Evolutionary conservation across 2,329 filamentous ascomycete genomes (phyloP).

Genomic region (Aplosporella prunicola): DNA sequence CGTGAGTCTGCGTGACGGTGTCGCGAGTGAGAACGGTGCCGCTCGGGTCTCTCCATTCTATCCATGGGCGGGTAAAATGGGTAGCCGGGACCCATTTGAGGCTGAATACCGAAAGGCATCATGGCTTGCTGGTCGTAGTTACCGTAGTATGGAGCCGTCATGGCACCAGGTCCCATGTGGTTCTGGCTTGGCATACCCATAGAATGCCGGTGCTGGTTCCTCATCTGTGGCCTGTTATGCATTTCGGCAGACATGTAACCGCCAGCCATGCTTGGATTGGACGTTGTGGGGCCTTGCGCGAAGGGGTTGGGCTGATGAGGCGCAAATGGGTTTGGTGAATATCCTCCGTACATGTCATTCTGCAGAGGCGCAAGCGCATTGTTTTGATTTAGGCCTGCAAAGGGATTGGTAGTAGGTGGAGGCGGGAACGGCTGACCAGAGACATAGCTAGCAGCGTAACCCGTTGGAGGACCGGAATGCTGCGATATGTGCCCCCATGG

Average conservation of each 20-base stretch:
- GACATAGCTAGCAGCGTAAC: constrained; percentile 30
- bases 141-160: constrained; percentile 9
- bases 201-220: constrained; percentile 4
- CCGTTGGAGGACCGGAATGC: constrained; percentile 22
- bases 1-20: constrained; percentile 20
- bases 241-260: constrained; percentile 16
- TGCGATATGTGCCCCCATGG: constrained; percentile 29
- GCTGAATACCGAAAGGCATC: too few species aligned
- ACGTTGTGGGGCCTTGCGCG: too few species aligned
- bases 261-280: constrained; percentile 14
- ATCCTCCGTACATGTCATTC: constrained; percentile 29
- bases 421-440: constrained; percentile 25
- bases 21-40: too few species aligned
- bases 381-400: constrained; percentile 17
- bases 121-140: constrained; percentile 5
- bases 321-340: constrained; percentile 30
- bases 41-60: too few species aligned
- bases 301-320: constrained; percentile 16
- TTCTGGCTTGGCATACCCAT: neutral
- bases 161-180: too few species aligned
- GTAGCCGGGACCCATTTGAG: neutral
- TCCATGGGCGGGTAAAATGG: neutral
- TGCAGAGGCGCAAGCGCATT: constrained; percentile 23
- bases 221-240: constrained; percentile 17
- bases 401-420: too few species aligned